Percentiles rank a stretch among this genome's conserved stretches.
These are phyloP conservation scores for Thelephora ganbajun DNA, from an alignment of 768 basidiomycete species.

Conservation along the genomic window DNA sequence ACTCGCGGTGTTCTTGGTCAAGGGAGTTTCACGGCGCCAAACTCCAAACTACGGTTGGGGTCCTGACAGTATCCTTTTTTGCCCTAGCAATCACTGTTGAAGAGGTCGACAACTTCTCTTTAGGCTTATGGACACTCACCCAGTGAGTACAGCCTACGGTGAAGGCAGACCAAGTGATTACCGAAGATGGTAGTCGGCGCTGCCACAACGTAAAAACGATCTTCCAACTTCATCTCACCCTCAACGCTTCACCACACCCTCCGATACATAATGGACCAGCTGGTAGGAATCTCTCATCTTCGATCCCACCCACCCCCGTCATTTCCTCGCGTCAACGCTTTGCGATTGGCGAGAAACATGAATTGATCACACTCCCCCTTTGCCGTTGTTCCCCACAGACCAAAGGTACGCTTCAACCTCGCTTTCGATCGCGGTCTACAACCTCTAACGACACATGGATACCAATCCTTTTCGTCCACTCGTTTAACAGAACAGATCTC, in stretches of 20 bases:
- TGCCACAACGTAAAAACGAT: neutral
- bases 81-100: too few relatives aligned
- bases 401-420: constrained; percentile 43
- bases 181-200: constrained; percentile 1
- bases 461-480: neutral
- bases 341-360: neutral
- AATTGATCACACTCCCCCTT: neutral
- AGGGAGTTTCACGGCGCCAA: too few relatives aligned
- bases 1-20: too few relatives aligned
- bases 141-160: neutral
- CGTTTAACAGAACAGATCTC: constrained; percentile 67
- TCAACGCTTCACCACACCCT: neutral
- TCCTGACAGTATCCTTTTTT: too few relatives aligned
- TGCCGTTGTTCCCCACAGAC: constrained; percentile 33
- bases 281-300: constrained; percentile 22
- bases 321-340: neutral
- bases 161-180: neutral
- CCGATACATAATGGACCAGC: constrained; percentile 30
- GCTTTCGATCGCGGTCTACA: constrained; percentile 3
- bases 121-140: too few relatives aligned
- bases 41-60: too few relatives aligned
- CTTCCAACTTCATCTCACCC: constrained; percentile 4
- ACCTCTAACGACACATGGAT: too few relatives aligned
- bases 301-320: neutral
- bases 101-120: too few relatives aligned